Evolutionary conservation across 495 filamentous ascomycete species (phyloP).

Genomic region (Evansstolkia leycettana): DNA sequence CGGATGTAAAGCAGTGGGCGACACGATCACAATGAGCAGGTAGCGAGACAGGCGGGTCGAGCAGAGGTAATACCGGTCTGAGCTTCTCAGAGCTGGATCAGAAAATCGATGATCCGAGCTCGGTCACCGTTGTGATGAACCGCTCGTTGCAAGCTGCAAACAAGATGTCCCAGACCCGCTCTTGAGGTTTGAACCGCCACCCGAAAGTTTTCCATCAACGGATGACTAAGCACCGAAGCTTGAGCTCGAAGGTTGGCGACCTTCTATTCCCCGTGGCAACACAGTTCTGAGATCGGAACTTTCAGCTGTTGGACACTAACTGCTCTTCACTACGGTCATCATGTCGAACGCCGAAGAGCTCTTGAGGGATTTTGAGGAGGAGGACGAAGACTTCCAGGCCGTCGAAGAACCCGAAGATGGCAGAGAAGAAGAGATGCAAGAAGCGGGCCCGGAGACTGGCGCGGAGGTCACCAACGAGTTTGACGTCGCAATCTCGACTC

Average conservation of each 20-base stretch:
- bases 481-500: conserved; percentile 81
- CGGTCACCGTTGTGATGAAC: too few species aligned
- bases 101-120: too few species aligned
- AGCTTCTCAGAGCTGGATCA: not conserved
- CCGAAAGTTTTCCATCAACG: conserved; percentile 1
- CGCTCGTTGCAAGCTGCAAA: too few species aligned
- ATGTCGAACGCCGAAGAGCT: conserved; percentile 37
- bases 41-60: too few species aligned
- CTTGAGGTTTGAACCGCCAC: conserved; percentile 11
- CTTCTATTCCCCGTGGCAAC: too few species aligned
- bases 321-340: not conserved
- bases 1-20: too few species aligned
- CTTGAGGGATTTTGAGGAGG: conserved; percentile 32
- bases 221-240: conserved; percentile 12
- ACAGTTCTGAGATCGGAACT: too few species aligned
- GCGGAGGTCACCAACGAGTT: conserved; percentile 61
- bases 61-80: too few species aligned
- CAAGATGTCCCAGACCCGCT: conserved; percentile 4
- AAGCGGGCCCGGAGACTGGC: conserved; percentile 13
- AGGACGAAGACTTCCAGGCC: conserved; percentile 20
- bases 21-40: too few species aligned
- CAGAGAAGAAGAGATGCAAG: conserved; percentile 12
- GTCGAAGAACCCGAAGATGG: conserved; percentile 8
- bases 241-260: not conserved
- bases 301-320: too few species aligned